These are phyloP conservation scores for Beauveria sp. DNA, from an alignment of 2,329 filamentous ascomycete genomes.

Conservation along the genomic window DNA sequence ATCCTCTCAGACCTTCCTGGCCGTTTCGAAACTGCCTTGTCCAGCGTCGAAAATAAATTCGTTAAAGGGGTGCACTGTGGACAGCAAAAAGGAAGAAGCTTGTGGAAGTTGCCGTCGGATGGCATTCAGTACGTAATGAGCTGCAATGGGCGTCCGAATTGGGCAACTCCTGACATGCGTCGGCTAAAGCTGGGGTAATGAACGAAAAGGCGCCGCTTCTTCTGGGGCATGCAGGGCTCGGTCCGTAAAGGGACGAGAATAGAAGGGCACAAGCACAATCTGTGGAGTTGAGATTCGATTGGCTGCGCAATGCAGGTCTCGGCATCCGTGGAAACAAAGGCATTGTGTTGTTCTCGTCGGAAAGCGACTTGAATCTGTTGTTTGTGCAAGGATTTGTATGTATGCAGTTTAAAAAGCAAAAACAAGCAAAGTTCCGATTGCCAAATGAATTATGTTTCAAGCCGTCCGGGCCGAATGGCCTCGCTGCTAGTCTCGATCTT, in stretches of 20 bases:
- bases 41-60: neutral
- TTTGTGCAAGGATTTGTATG: neutral
- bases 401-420: no score
- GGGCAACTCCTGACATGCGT: conserved; percentile 1
- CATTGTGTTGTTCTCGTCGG: neutral
- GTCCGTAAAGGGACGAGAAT: neutral
- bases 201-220: neutral
- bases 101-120: neutral
- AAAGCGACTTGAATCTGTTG: neutral
- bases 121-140: conserved; percentile 9
- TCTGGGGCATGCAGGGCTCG: conserved; percentile 1
- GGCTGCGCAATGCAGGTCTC: neutral
- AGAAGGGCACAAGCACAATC: neutral
- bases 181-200: conserved; percentile 10
- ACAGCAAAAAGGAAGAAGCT: neutral
- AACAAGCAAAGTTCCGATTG: no score
- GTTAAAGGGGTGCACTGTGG: neutral
- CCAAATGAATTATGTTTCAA: neutral
- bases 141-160: conserved; percentile 2
- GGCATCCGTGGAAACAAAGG: neutral
- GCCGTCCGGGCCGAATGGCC: neutral
- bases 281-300: neutral
- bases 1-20: neutral
- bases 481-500: neutral
- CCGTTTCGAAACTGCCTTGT: neutral